These are phyloP conservation scores for Diddensiella transvaalensis DNA, from an alignment of 805 yeast species.

Conservation along the genomic window DNA sequence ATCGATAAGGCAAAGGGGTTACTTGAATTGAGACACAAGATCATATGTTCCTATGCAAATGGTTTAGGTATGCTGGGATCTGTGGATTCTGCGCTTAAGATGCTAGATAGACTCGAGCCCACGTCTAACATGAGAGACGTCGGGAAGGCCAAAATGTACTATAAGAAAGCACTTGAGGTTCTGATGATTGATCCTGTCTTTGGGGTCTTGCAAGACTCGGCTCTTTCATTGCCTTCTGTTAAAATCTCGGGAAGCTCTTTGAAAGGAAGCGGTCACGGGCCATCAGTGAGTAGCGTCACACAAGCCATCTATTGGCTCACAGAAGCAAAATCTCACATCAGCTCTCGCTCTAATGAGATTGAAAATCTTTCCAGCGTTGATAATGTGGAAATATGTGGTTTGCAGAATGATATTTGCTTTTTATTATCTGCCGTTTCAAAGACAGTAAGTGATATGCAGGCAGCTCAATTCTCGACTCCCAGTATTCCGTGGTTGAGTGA, in stretches of 20 bases:
- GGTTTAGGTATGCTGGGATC: not conserved
- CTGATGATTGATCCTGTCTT: conserved; percentile 44
- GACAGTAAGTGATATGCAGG: conserved; percentile 3
- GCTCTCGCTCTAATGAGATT: not conserved
- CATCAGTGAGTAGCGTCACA: not conserved
- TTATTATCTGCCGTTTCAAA: conserved; percentile 14
- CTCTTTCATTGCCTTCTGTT: conserved; percentile 43
- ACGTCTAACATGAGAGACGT: conserved; percentile 6
- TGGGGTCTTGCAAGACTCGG: conserved; percentile 48
- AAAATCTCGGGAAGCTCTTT: conserved; percentile 16
- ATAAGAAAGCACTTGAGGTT: conserved; percentile 19
- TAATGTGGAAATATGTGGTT: conserved; percentile 11
- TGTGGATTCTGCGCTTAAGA: not conserved
- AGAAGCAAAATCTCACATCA: conserved; percentile 10
- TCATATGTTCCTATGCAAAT: not conserved
- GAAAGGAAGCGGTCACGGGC: not conserved
- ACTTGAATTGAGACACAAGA: not conserved
- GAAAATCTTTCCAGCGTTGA: conserved; percentile 17
- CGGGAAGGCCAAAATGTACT: conserved; percentile 17
- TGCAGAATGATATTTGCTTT: conserved; percentile 13
- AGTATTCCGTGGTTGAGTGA: conserved; percentile 5
- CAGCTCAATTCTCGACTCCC: not conserved
- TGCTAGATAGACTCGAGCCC: not conserved
- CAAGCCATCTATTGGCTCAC: not conserved
- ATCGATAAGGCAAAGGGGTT: not conserved